phyloP scores from a whole-genome alignment of 2,329 filamentous ascomycete species.

The Ustulina deusta region DNA sequence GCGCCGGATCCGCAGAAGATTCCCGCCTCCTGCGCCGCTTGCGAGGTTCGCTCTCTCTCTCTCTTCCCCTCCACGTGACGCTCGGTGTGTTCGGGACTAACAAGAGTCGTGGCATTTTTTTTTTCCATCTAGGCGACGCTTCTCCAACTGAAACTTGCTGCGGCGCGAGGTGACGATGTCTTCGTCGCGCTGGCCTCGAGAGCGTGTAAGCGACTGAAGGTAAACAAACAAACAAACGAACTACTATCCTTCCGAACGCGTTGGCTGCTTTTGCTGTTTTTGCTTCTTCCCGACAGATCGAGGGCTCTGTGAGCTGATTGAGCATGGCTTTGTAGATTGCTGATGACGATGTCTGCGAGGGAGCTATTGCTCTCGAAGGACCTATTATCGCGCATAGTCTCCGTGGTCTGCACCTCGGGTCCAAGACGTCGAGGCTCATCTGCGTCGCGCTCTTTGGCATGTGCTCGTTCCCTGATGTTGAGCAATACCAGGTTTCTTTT shows the following conservation, averaged over 20 bases:
- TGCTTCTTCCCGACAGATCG: not conserved
- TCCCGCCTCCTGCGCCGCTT: slow-evolving; percentile 46
- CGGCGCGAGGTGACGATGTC: slow-evolving; percentile 44
- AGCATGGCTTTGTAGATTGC: slow-evolving; percentile 54
- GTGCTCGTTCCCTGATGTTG: slow-evolving; percentile 62
- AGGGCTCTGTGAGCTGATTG: slow-evolving; percentile 31
- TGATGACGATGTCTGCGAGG: slow-evolving; percentile 67
- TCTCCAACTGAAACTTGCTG: slow-evolving; percentile 44
- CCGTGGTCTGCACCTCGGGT: slow-evolving; percentile 57
- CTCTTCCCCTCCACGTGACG: not conserved
- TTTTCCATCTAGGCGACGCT: slow-evolving; percentile 42
- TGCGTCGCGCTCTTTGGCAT: slow-evolving; percentile 67
- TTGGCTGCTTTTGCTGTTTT: not conserved
- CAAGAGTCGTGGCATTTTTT: not conserved
- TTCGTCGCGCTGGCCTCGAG: slow-evolving; percentile 43
- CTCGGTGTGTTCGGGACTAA: not conserved
- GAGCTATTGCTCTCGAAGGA: slow-evolving; percentile 63
- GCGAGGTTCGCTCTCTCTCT: slow-evolving; percentile 47
- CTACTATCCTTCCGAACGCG: not conserved
- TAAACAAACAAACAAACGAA: slow-evolving; percentile 25
- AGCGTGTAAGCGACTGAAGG: slow-evolving; percentile 44
- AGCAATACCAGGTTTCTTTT: slow-evolving; percentile 58
- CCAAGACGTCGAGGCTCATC: slow-evolving; percentile 63
- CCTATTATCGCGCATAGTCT: slow-evolving; percentile 65
- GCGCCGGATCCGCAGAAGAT: slow-evolving; percentile 39